Percentiles rank a stretch among this genome's conserved stretches.
phyloP scores from a whole-genome alignment of 2,329 filamentous ascomycete genomes.

The Byssochlamys sp. region DNA sequence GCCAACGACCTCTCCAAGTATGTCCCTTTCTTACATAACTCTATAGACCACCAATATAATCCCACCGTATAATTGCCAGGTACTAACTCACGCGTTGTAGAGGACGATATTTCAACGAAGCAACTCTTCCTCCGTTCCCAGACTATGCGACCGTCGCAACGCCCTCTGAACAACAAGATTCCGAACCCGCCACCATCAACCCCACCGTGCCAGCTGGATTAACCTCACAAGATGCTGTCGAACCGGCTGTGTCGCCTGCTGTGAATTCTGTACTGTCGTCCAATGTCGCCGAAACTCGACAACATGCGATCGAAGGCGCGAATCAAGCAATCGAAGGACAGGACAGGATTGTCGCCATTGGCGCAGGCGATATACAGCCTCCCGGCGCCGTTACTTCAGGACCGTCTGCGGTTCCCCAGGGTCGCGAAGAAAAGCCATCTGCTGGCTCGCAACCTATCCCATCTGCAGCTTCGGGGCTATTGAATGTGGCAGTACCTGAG shows the following conservation, averaged over 20 bases:
- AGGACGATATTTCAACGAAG: slow-evolving; percentile 49
- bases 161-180: slow-evolving; percentile 18
- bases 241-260: neutral
- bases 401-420: slow-evolving; percentile 7
- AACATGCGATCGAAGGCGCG: neutral
- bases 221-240: slow-evolving; percentile 13
- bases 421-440: slow-evolving; percentile 6
- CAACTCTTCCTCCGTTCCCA: slow-evolving; percentile 39
- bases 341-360: slow-evolving; percentile 14
- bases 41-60: slow-evolving; percentile 1
- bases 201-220: slow-evolving; percentile 19
- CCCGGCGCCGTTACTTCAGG: slow-evolving; percentile 3
- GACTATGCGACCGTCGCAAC: slow-evolving; percentile 20
- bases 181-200: slow-evolving; percentile 28
- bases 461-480: slow-evolving; percentile 37
- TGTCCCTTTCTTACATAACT: slow-evolving; percentile 20
- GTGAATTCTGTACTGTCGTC: neutral
- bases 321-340: slow-evolving; percentile 1
- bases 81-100: slow-evolving; percentile 28
- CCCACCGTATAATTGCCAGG: slow-evolving; percentile 1
- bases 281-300: neutral
- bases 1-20: slow-evolving; percentile 51
- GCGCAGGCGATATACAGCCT: slow-evolving; percentile 4
- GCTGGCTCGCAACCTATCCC: slow-evolving; percentile 39
- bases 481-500: slow-evolving; percentile 11